Percentiles rank a stretch among this genome's conserved stretches.
These are phyloP conservation scores for Cicer chorassanicum DNA, from an alignment of 306 rosid species.

Conservation along the genomic window DNA sequence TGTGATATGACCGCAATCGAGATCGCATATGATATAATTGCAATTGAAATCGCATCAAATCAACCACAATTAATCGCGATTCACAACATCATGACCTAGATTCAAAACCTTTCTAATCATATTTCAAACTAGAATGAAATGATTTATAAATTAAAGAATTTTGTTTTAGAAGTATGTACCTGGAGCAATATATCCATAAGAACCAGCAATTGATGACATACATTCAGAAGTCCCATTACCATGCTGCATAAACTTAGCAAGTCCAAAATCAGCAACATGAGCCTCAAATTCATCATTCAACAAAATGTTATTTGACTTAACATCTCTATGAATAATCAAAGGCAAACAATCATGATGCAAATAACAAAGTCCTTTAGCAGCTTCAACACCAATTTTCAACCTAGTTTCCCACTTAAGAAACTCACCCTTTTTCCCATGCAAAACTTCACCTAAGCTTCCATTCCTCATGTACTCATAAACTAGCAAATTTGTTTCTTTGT, in stretches of 20 bases:
- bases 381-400: conserved; percentile 74
- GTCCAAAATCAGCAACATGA: conserved; percentile 91
- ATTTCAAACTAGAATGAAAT: background rate
- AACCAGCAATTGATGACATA: conserved; percentile 94
- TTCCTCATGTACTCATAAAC: conserved; percentile 87
- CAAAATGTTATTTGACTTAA: conserved; percentile 83
- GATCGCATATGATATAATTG: background rate
- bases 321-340: conserved; percentile 77
- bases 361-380: conserved; percentile 86
- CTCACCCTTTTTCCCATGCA: conserved; percentile 82
- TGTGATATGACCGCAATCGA: background rate
- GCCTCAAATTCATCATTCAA: conserved; percentile 80
- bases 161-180: conserved; percentile 48
- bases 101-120: background rate
- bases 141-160: background rate
- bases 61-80: background rate
- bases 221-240: conserved; percentile 83
- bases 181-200: conserved; percentile 96
- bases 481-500: conserved; percentile 75
- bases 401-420: conserved; percentile 76
- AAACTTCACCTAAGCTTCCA: conserved; percentile 79
- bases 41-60: background rate
- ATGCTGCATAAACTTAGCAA: conserved; percentile 85
- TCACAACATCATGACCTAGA: background rate
- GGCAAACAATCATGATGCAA: conserved; percentile 93